Evolutionary conservation across 176 grass and related monocot genomes (phyloP), one percentile per base, ranked within the genome.

Genomic region (Chloris gayana): DNA sequence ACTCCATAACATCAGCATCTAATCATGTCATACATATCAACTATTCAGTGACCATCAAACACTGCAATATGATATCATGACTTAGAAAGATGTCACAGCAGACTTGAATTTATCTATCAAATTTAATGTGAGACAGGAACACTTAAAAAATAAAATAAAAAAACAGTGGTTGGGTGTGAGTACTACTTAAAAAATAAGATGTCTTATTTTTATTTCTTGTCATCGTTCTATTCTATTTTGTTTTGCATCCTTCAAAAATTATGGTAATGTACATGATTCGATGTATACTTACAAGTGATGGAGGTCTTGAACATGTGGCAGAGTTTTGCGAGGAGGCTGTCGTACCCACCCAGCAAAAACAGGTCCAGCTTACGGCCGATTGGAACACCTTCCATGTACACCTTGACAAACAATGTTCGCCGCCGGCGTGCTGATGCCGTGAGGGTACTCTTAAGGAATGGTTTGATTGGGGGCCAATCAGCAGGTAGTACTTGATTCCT

Each of bases 371-470:
- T 94, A 71, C 91, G 81, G 39, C 91, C 91, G 27, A 94, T 94
- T 31, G 85, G 85, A 59, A 94, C 49, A 14, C 91, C 88, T 78
- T 94, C 91, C 91, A 91, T 94, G 32, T 94, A 94, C 46, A 94
- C 91, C 80, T 94, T 94, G 14, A 94, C 85, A 4, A 88, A 91
- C 60, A 91, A 60, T 63, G 82, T 80, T 13, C 50, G 63, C 42
- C 64, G 70, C 44, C 42, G 25, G 62, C 42, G 64, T 39, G 44
- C 60, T 7, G 86, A 86, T 2, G 80, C 65, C 8, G 54, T 70
- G 8, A 90, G 66, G 50, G 88, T 64, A 41, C 82, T 93, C 83
- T 88, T 88, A n/a, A 93, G 85, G 80, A 93, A 87, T 0, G 82
- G 74, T 56, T 90, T 90, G 88, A 90, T 90, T 32, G 88, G 91